Evolutionary conservation across 1,284 basidiomycete species (phyloP), one percentile per base, ranked within the genome.

Genomic region (Pseudozyma flocculosa): DNA sequence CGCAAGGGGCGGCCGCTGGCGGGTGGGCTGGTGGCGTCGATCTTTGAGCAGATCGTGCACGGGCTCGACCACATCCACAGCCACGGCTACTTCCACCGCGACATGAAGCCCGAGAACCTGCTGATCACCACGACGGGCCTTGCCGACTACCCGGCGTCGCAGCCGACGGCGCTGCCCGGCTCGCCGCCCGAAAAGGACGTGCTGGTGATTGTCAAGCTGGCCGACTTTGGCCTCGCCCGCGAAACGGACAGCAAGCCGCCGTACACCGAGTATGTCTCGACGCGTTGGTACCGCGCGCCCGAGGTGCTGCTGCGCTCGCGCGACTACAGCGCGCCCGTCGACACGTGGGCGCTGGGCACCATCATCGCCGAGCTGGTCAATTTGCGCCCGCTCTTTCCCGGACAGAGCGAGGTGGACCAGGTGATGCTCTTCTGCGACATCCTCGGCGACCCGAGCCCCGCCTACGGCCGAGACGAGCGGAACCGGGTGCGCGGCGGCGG

Each of bases 51-150:
- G 80, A 90, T 93, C 71, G 86, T 92, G 36, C 82, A 85, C 13
- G 95, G 95, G 30, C 84, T 99, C 34, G 83, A 92, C 73, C 95
- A 98, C 78, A 92, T 98, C 61, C 95, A 99, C 79, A 78, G 82
- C 17, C 83, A 88, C 43, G 94, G 94, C 52, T 99, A 95, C 80
- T 98, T 99, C 79, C 95, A 99, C 79, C 90, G 95, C 49, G 95
- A 99, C 80, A 94, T 98, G 91, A 99, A 99, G 80, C 95, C 95
- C 24, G 95, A 99, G 78, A 99, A 99, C 73, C 86, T 99, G n/a
- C 86, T 99, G 50, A 94, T 99, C 72, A 99, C 95, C n/a, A 99
- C 95, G 2, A 96, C 92, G 11, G 95, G 95, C 22, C 84, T 96
- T 45, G 88, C 88, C 66, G 92, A 96, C 80, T 99, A 99, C 78